Conservation (phyloP, 345 rosid genomes). For the Hibiscus tridactylites region DNA sequence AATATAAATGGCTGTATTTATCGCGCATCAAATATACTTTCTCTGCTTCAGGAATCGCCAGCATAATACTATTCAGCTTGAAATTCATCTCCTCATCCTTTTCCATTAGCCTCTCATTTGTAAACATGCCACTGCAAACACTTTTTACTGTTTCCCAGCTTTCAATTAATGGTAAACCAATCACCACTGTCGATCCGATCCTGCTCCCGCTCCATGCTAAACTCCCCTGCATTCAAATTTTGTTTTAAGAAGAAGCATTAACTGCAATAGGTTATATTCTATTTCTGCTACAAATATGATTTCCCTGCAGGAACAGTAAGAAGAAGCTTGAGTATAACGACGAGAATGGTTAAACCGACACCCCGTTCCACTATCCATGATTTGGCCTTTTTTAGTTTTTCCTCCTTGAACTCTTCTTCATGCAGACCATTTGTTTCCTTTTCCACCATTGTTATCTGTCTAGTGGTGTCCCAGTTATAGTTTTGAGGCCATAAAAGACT, state of each 20-base stretch:
- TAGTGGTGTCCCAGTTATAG: slow-evolving; percentile 77
- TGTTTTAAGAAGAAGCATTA: background rate
- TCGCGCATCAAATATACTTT: slow-evolving; percentile 34
- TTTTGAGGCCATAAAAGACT: slow-evolving; percentile 67
- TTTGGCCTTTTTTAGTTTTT: slow-evolving; percentile 54
- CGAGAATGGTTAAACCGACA: slow-evolving; percentile 41
- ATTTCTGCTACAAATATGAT: background rate
- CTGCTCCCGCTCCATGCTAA: slow-evolving; percentile 89
- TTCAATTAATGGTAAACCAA: slow-evolving; percentile 60
- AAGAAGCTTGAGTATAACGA: background rate
- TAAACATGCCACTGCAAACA: slow-evolving; percentile 38
- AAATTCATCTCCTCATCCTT: slow-evolving; percentile 30
- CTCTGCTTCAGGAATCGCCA: slow-evolving; percentile 68
- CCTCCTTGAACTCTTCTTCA: slow-evolving; percentile 63
- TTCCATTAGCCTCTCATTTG: background rate
- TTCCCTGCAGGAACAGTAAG: background rate
- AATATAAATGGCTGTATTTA: background rate
- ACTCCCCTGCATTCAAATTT: slow-evolving; percentile 36
- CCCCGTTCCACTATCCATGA: slow-evolving; percentile 86
- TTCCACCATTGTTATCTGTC: slow-evolving; percentile 56
- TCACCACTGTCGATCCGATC: slow-evolving; percentile 56
- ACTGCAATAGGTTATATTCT: background rate
- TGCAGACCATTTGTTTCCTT: slow-evolving; percentile 37
- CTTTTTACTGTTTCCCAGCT: slow-evolving; percentile 67
- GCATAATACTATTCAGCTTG: slow-evolving; percentile 41